Evolutionary conservation across 1,284 basidiomycete genomes (phyloP).

Genomic region (Apiotrichum domesticum): DNA sequence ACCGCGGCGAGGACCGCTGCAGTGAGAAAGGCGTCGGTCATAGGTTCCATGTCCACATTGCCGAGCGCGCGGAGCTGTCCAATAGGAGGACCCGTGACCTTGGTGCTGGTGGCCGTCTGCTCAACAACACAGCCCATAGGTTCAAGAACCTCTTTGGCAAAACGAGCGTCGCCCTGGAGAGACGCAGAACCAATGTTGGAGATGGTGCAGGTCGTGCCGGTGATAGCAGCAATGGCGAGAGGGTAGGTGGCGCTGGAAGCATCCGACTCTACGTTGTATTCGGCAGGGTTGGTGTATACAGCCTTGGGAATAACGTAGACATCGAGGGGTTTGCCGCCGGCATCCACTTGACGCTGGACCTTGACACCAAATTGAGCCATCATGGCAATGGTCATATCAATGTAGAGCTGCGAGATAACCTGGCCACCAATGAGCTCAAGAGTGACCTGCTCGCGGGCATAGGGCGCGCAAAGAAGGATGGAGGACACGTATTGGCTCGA

Average conservation of each 20-base stretch:
- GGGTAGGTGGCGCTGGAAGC: slow-evolving; percentile 96
- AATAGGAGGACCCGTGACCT: slow-evolving; percentile 80
- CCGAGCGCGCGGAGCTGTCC: slow-evolving; percentile 78
- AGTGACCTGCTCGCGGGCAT: slow-evolving; percentile 71
- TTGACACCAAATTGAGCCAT: slow-evolving; percentile 89
- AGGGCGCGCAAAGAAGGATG: slow-evolving; percentile 91
- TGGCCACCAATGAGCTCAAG: slow-evolving; percentile 86
- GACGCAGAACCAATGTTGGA: slow-evolving; percentile 84
- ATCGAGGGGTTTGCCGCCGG: slow-evolving; percentile 62
- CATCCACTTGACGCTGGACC: slow-evolving; percentile 65
- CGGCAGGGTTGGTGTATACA: slow-evolving; percentile 67
- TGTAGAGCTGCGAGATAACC: slow-evolving; percentile 98
- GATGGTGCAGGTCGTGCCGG: slow-evolving; percentile 89
- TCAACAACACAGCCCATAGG: slow-evolving; percentile 90
- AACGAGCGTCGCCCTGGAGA: slow-evolving; percentile 91
- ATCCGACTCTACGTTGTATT: slow-evolving; percentile 91
- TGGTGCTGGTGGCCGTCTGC: slow-evolving; percentile 83
- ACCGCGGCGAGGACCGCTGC: slow-evolving; percentile 88
- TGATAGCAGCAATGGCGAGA: slow-evolving; percentile 91
- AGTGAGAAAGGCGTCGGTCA: slow-evolving; percentile 99
- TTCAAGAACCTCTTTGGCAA: slow-evolving; percentile 86
- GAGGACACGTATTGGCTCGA: slow-evolving; percentile 98
- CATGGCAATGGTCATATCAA: slow-evolving; percentile 99
- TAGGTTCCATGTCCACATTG: slow-evolving; percentile 95
- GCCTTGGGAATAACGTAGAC: slow-evolving; percentile 84